A percentile compares a stretch with the other conserved stretches of the same genome.
phyloP scores from a whole-genome alignment of 208 protist species.

The Porcisia hertigi region DNA sequence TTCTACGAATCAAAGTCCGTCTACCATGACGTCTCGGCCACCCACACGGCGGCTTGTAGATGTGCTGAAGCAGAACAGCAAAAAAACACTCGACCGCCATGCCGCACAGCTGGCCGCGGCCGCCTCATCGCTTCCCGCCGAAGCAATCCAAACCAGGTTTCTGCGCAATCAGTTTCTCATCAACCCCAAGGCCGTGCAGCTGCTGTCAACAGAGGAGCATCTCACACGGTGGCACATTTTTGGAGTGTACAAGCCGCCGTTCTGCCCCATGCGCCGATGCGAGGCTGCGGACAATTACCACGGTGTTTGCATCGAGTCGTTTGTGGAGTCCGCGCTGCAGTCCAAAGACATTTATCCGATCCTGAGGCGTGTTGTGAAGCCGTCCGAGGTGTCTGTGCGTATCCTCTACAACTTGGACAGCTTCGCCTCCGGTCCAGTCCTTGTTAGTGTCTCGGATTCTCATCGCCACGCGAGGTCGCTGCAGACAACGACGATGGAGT shows the following conservation, averaged over 20 bases:
- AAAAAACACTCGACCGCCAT: constrained; percentile 55
- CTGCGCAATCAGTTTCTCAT: constrained; percentile 82
- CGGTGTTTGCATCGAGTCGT: constrained; percentile 80
- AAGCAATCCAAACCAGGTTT: constrained; percentile 74
- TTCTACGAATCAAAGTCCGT: no score
- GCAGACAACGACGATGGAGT: constrained; percentile 53
- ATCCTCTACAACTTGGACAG: constrained; percentile 76
- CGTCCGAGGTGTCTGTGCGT: constrained; percentile 52
- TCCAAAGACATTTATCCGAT: constrained; percentile 55
- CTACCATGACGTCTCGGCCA: constrained; percentile 58
- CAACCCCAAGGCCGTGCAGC: constrained; percentile 67
- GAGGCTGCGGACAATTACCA: constrained; percentile 79
- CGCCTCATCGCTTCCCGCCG: constrained; percentile 43
- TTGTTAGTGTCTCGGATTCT: constrained; percentile 59
- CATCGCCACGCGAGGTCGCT: constrained; percentile 52
- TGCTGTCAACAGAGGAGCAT: constrained; percentile 34
- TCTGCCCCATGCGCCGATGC: constrained; percentile 83
- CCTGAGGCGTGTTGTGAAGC: constrained; percentile 28
- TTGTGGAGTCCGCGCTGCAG: constrained; percentile 62
- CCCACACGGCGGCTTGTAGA: constrained; percentile 66
- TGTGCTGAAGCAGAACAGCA: constrained; percentile 74
- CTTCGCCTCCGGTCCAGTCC: constrained; percentile 75
- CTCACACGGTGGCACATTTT: constrained; percentile 61
- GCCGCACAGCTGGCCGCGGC: constrained; percentile 54
- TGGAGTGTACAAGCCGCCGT: constrained; percentile 87